A percentile compares a stretch with the other conserved stretches of the same genome.
Evolutionary conservation across 106 monocot genomes (phyloP).

Genomic region (Cymbidium sinense): DNA sequence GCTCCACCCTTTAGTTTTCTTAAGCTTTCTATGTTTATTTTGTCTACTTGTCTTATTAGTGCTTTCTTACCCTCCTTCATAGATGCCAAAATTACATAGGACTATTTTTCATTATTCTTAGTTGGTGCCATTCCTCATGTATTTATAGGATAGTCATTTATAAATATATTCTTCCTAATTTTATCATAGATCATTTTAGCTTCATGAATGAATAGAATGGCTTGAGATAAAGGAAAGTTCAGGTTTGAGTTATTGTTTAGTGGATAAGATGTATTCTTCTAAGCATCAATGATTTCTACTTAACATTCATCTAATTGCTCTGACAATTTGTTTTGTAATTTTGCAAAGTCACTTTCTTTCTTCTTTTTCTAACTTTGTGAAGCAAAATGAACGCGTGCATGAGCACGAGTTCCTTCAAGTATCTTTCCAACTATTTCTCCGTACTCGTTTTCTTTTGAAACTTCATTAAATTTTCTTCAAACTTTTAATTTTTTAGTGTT

Average conservation of each 20-base stretch:
- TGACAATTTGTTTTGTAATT: too few species aligned
- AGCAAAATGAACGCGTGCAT: background rate
- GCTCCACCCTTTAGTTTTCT: background rate
- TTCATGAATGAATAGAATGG: background rate
- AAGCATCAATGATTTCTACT: background rate
- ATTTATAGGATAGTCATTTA: background rate
- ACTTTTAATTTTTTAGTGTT: too few species aligned
- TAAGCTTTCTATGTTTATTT: background rate
- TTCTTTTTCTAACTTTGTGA: too few species aligned
- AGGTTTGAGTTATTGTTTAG: background rate
- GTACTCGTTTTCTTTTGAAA: too few species aligned
- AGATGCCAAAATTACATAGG: background rate
- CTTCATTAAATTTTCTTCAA: too few species aligned
- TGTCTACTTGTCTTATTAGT: background rate
- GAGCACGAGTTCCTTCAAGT: background rate
- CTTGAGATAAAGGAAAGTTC: background rate
- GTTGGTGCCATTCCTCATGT: background rate
- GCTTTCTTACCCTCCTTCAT: background rate
- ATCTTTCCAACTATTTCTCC: background rate
- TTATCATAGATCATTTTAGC: background rate
- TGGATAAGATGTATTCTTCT: background rate
- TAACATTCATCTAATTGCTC: background rate
- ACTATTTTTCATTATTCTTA: background rate
- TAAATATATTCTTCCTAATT: background rate
- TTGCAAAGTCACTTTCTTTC: too few species aligned